Conservation (phyloP, 2,329 filamentous ascomycete species). For the Exophiala calicioides region DNA sequence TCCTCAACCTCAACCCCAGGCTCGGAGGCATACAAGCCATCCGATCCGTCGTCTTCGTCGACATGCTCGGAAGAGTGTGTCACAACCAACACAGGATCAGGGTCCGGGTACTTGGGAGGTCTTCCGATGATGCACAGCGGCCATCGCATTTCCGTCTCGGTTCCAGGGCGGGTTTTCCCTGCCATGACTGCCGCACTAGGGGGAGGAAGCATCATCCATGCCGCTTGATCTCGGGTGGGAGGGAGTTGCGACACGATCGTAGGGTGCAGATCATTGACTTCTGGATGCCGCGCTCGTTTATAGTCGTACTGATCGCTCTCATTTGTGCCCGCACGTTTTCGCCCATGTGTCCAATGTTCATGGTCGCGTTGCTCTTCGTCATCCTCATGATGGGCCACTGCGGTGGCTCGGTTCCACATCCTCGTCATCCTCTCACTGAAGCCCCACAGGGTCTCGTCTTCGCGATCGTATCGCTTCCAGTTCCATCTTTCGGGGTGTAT, state of each 20-base stretch:
- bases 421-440: conserved; percentile 26
- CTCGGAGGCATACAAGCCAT: too few relatives aligned
- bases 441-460: conserved; percentile 87
- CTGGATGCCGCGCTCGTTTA: conserved; percentile 65
- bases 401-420: conserved; percentile 29
- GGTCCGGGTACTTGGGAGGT: conserved; percentile 4
- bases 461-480: conserved; percentile 74
- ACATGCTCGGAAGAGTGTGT: conserved; percentile 17
- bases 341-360: conserved; percentile 26
- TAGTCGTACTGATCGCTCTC: conserved; percentile 52
- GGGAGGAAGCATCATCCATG: conserved; percentile 92
- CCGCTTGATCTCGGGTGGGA: conserved; percentile 67
- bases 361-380: background rate
- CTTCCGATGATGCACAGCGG: conserved; percentile 28
- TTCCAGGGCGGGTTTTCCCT: conserved; percentile 63
- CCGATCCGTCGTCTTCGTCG: conserved; percentile 4
- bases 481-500: conserved; percentile 67
- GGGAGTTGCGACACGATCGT: conserved; percentile 78
- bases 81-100: background rate
- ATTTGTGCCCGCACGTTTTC: conserved; percentile 39
- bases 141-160: conserved; percentile 23
- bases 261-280: conserved; percentile 82
- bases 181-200: conserved; percentile 90
- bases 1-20: conserved; percentile 9
- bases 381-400: conserved; percentile 10